These are phyloP conservation scores for Pythium apleroticum DNA, from an alignment of 352 stramenopile genomes.

Conservation along the genomic window DNA sequence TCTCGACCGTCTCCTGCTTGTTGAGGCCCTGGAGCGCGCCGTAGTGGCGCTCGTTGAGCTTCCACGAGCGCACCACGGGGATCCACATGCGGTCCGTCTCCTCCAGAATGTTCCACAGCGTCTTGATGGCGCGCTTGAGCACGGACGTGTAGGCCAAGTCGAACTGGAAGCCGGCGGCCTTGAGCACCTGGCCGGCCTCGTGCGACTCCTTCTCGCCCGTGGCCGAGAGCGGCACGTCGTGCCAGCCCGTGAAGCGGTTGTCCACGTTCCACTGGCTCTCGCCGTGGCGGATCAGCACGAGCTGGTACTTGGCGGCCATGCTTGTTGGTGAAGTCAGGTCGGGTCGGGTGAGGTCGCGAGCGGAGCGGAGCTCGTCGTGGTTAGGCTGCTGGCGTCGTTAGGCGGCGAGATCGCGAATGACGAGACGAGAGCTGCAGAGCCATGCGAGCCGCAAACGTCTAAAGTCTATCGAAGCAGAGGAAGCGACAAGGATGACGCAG, in stretches of 20 bases:
- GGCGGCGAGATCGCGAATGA: conserved; percentile 17
- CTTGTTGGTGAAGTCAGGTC: not conserved
- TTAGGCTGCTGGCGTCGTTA: not conserved
- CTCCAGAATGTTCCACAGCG: conserved; percentile 96
- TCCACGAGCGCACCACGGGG: conserved; percentile 91
- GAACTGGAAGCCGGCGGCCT: conserved; percentile 92
- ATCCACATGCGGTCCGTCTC: conserved; percentile 98
- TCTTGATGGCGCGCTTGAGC: conserved; percentile 98
- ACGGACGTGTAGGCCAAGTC: conserved; percentile 96
- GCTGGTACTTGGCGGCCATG: conserved; percentile 79
- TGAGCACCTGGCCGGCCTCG: conserved; percentile 94
- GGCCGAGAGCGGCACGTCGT: conserved; percentile 93
- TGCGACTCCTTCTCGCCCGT: conserved; percentile 91
- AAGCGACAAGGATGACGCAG: conserved; percentile 31
- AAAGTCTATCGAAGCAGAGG: conserved; percentile 2
- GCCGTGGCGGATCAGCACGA: conserved; percentile 92
- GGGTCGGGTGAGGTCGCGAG: too few species aligned
- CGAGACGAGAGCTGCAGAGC: not conserved
- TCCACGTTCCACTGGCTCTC: conserved; percentile 98
- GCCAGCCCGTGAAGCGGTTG: conserved; percentile 99
- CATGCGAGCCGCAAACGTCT: not conserved
- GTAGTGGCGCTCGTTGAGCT: conserved; percentile 99
- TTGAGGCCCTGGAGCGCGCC: conserved; percentile 97
- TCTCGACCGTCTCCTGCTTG: conserved; percentile 99
- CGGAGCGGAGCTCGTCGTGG: not conserved